These are phyloP conservation scores for Candida pseudofarinosa DNA, from an alignment of 805 yeast species.

Conservation along the genomic window DNA sequence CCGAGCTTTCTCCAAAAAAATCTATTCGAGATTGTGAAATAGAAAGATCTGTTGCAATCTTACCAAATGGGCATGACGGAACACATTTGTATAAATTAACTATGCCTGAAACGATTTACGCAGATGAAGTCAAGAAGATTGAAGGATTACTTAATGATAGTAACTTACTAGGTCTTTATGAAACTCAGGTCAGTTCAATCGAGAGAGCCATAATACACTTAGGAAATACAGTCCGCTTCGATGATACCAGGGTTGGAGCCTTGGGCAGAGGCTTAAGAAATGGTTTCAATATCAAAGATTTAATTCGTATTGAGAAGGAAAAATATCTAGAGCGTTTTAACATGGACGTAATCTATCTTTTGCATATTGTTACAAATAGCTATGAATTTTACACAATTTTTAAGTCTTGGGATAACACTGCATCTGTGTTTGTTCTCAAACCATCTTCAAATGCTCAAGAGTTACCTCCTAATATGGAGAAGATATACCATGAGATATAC, in stretches of 20 bases:
- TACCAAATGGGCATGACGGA: slow-evolving; percentile 67
- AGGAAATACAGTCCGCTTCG: slow-evolving; percentile 71
- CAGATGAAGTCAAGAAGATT: slow-evolving; percentile 51
- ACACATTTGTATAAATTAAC: slow-evolving; percentile 55
- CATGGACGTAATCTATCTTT: slow-evolving; percentile 57
- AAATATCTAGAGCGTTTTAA: slow-evolving; percentile 53
- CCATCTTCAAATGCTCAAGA: slow-evolving; percentile 68
- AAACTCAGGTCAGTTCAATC: slow-evolving; percentile 59
- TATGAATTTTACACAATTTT: slow-evolving; percentile 71
- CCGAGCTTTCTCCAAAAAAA: slow-evolving; percentile 36
- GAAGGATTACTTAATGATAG: slow-evolving; percentile 63
- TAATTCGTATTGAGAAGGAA: slow-evolving; percentile 44
- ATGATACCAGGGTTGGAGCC: slow-evolving; percentile 70
- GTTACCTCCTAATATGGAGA: slow-evolving; percentile 51
- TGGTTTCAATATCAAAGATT: slow-evolving; percentile 71
- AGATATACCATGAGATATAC: slow-evolving; percentile 53
- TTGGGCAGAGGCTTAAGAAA: slow-evolving; percentile 79
- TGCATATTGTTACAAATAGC: slow-evolving; percentile 68
- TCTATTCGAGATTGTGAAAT: slow-evolving; percentile 48
- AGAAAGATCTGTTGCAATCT: slow-evolving; percentile 52
- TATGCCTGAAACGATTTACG: slow-evolving; percentile 63
- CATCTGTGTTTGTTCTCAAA: slow-evolving; percentile 55
- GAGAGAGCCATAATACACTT: slow-evolving; percentile 77
- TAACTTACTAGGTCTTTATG: slow-evolving; percentile 67
- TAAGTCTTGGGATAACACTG: slow-evolving; percentile 55